Percentiles rank a stretch among this genome's conserved stretches.
phyloP scores from a whole-genome alignment of 2,329 filamentous ascomycete genomes.

The Aspergillus amoenus region DNA sequence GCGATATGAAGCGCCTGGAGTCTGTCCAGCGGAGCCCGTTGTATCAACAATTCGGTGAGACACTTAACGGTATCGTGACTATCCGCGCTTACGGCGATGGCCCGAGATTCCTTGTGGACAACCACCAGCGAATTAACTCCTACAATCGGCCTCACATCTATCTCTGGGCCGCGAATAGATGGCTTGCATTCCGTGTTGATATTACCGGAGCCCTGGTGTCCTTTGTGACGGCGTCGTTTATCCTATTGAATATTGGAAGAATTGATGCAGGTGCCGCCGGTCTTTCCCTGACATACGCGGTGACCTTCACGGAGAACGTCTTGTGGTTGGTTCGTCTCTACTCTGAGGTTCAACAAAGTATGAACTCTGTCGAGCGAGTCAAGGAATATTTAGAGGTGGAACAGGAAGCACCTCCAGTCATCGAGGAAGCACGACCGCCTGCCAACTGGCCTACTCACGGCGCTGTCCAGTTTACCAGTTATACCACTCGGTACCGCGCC shows the following conservation, averaged over 20 bases:
- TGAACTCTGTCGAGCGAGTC: constrained; percentile 97
- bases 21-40: constrained; percentile 91
- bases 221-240: constrained; percentile 90
- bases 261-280: constrained; percentile 91
- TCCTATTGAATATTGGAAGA: constrained; percentile 76
- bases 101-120: constrained; percentile 88
- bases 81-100: constrained; percentile 97
- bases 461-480: constrained; percentile 81
- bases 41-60: constrained; percentile 98
- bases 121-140: constrained; percentile 81
- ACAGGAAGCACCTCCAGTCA: constrained; percentile 78
- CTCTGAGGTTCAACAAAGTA: constrained; percentile 95
- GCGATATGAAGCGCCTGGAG: constrained; percentile 91
- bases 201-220: constrained; percentile 85
- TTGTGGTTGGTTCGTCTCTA: constrained; percentile 95
- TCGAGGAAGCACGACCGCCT: constrained; percentile 75
- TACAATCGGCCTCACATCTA: constrained; percentile 94
- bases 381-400: constrained; percentile 97
- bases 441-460: constrained; percentile 83
- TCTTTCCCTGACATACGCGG: constrained; percentile 90
- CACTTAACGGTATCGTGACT: constrained; percentile 88
- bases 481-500: constrained; percentile 82
- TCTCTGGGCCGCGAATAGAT: constrained; percentile 93
- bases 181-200: constrained; percentile 91
- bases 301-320: constrained; percentile 95